Base-by-base conservation (phyloP, 352 stramenopile genomes). In the Globisporangium splendens region DNA sequence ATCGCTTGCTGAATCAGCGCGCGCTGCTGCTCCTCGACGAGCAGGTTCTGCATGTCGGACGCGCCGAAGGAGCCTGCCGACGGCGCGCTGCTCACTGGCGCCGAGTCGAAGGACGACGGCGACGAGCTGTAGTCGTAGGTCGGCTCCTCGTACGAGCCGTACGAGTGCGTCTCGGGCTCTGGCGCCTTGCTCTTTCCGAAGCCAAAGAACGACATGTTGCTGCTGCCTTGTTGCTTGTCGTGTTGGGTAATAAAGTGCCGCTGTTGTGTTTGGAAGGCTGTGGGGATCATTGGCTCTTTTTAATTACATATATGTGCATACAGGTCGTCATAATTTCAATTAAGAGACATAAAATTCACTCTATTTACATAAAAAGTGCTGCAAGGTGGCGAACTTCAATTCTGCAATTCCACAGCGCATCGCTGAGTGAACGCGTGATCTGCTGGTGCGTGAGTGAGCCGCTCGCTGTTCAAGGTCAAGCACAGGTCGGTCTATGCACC, bases 21-120 rank as follows among this genome's bases (percentile, higher is more conserved):
- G 58, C 85, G 86, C 70, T 93, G 83, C 72, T 96, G 88, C 70
- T 96, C 88, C 65, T 93, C 83, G 70, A 93, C 71, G 50, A 95
- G 75, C 50, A 93, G 69, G 66, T 88, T 70, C 75, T 95, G 82
- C 68, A 95, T 68, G 59, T 90, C 79, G 18, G 75, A 76, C 22
- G 75, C 69, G 54, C 80, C 75, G 10, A 72, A 60, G 11, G 69
- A 70, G 18, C 62, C 22, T 20, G 63, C 72, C 35, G 75, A 73
- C 8, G 63, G 15, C 39, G 61, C 42, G 21, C 39, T 56, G 46
- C 65, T 72, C 39, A 44, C 39, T 22, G 72, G 51, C 15, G 70
- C 44, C 33, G 68, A 74, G 22, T 79, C 68, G 46, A 72, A 86
- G 11, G 69, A 69, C 59, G 73, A 72, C 21, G 63, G 44, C 14